Evolutionary conservation across 306 rosid genomes (phyloP).

Genomic region (Lathyrus oleraceus): DNA sequence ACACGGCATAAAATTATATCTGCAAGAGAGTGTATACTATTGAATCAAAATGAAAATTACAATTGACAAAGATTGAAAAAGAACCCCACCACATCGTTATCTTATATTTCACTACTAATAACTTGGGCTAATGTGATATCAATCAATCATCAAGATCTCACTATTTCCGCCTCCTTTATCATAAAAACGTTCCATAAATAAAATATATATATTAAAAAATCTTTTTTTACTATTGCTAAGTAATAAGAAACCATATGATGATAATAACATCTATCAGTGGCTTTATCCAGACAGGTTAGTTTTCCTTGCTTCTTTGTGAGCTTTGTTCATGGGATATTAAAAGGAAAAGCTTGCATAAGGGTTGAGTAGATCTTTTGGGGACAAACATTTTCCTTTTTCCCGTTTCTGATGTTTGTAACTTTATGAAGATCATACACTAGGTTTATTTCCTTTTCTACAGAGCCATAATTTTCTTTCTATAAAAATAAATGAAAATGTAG

Average conservation of each 20-base stretch:
- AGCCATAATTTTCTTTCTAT: neutral
- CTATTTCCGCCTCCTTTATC: neutral
- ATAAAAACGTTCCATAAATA: constrained; percentile 10
- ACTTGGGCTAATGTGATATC: neutral
- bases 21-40: constrained; percentile 5
- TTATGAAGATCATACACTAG: neutral
- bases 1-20: constrained; percentile 12
- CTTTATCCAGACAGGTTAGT: neutral
- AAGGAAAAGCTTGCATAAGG: constrained; percentile 11
- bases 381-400: neutral
- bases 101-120: constrained; percentile 9
- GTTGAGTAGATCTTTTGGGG: constrained; percentile 8
- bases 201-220: neutral
- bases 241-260: neutral
- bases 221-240: neutral
- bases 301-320: constrained; percentile 6
- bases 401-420: neutral
- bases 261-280: neutral
- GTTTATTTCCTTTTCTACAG: neutral
- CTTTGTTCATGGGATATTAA: neutral
- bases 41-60: constrained; percentile 9
- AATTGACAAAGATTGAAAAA: constrained; percentile 21
- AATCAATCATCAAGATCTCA: constrained; percentile 14
- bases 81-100: neutral
- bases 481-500: neutral